Base-by-base conservation (phyloP, 2,329 filamentous ascomycete species). In the Trichophyton verrucosum region DNA sequence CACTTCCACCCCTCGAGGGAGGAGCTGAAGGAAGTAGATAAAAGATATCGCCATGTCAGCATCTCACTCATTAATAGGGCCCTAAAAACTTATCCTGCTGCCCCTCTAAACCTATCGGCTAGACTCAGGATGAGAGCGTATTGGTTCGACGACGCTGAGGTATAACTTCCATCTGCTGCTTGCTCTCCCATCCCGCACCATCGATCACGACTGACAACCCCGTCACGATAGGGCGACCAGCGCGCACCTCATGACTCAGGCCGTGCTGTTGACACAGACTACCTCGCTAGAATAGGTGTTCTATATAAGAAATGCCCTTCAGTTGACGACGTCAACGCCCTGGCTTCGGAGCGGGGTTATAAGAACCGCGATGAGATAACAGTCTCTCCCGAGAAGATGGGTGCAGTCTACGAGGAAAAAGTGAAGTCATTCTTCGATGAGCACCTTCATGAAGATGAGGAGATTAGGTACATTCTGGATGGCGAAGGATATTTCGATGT, bases 371-470 rank as follows among this genome's bases (percentile, higher is more conserved):
- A 99, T 77, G 86, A 95, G 76, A 88, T 97, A 73, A 88, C 83
- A 63, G 89, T 99, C 22, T 95, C 89, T 6, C 92, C 91, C 0
- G 79, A 85, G 65, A 87, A 85, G 65, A 90, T 97, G 86, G 91
- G 90, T 61, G 87, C 83, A 44, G 76, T 85, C 51, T 99, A 97
- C 77, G 92, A 99, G 76, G 83, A 88, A 65, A 97, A 97, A 75
- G 90, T 99, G 64, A 91, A 90, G 78, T 84, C 76, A 66, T 99
- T 99, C 79, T 99, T 97, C 78, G 74, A 88, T 68, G 94, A 99
- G 80, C 94, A 99, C 74, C 75, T 99, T 68, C 94, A 99, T 72
- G 94, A 99, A 78, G 94, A 99, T 68, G 94, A 99, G 77, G 94
- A 99, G 81, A 99, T 99, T 66, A 81, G 94, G 56, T 99, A 96